A percentile compares a stretch with the other conserved stretches of the same genome.
These are phyloP conservation scores for Melastoma malabathricum DNA, from an alignment of 345 rosid genomes.

Conservation along the genomic window DNA sequence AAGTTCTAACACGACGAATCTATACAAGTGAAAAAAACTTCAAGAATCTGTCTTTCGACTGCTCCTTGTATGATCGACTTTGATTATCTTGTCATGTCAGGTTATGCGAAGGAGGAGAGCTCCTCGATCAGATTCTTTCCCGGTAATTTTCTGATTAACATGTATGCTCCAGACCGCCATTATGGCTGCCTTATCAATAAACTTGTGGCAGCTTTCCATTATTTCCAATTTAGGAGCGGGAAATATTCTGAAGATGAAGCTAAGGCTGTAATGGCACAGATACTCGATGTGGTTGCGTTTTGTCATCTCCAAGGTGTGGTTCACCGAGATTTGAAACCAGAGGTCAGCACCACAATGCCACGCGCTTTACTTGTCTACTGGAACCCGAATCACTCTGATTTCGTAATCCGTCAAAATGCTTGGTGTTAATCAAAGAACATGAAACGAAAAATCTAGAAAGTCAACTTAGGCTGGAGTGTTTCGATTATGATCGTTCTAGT, in stretches of 20 bases:
- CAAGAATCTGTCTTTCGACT: not conserved
- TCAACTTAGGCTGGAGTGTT: too few species aligned
- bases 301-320: slow-evolving; percentile 97
- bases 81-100: slow-evolving; percentile 29
- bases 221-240: slow-evolving; percentile 48
- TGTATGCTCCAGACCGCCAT: too few species aligned
- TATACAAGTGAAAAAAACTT: too few species aligned
- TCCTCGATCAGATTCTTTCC: slow-evolving; percentile 73
- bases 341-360: slow-evolving; percentile 44
- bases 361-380: too few species aligned
- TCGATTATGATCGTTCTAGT: too few species aligned
- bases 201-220: slow-evolving; percentile 9
- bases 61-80: not conserved
- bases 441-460: too few species aligned
- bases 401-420: too few species aligned
- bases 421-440: too few species aligned
- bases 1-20: too few species aligned
- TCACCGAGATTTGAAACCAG: slow-evolving; percentile 95
- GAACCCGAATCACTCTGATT: too few species aligned
- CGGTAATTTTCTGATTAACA: slow-evolving; percentile 29
- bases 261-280: slow-evolving; percentile 66
- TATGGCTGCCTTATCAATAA: not conserved
- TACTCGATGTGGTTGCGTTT: slow-evolving; percentile 71
- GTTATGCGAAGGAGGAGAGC: slow-evolving; percentile 97
- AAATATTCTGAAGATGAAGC: slow-evolving; percentile 89